Base-by-base conservation (phyloP, 2,329 filamentous ascomycete genomes). In the Arthroderma sp. region DNA sequence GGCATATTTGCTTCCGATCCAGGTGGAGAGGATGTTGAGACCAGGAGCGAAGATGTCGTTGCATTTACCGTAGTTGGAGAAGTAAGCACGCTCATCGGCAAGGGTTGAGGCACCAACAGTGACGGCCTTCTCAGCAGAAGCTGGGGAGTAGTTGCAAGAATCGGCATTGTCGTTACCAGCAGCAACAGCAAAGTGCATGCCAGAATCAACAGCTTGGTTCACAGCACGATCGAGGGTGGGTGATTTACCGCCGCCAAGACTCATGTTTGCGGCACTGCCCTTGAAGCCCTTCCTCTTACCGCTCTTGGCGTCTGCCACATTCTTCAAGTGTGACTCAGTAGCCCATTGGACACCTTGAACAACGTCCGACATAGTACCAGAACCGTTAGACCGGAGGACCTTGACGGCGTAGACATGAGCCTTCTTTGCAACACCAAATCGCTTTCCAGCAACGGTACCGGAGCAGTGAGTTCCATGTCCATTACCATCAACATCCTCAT, bases 31-130 rank as follows among this genome's bases (percentile, higher is more conserved):
- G 59, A 98, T 94, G 81, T 87, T 94, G 60, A 95, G 77, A 62
- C 91, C 91, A 50, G 91, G 91, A 52, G 88, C 91, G 61, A 98
- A 98, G 75, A 98, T 94, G 70, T 98, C 91, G 66, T 89, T 94
- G 78, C 91, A 98, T 77, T 89, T 91, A 68, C 91, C 91, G 68
- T 82, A 96, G 84, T 98, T 98, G 79, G 93, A 98, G 81, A 98
- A 98, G 79, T 96, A 98, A 54, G 91, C 91, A 70, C 91, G 89
- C 75, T 86, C 86, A 64, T 98, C 91, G 60, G 83, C 79, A 49
- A 98, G 78, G 56, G 86, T 91, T 38, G 87, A 94, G 55, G 91
- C 91, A 68, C 89, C 93, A 52, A 98, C 91, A 48, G 91, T 98
- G 65, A 98, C 79, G 55, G 91, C 88, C 61, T 93, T 86, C 58